phyloP scores from a whole-genome alignment of 1,139 yeast species.

The Geotrichum europaeum region DNA sequence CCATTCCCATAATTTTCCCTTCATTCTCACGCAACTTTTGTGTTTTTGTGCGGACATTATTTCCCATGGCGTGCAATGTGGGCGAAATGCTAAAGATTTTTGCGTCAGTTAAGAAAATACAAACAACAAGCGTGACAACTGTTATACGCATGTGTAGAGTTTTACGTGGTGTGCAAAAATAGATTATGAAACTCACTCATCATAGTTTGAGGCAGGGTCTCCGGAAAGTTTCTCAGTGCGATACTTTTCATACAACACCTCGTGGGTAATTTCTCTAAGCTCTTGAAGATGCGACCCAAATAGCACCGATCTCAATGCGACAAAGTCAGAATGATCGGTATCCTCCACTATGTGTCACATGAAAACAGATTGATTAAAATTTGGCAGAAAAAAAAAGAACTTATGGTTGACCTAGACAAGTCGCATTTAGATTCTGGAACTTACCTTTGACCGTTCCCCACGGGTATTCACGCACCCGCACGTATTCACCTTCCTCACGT shows the following conservation, averaged over 20 bases:
- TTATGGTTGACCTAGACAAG: neutral
- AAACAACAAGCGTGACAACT: constrained; percentile 7
- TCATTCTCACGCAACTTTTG: constrained; percentile 31
- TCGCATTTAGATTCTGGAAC: neutral
- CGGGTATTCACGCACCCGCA: constrained; percentile 83
- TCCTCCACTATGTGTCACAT: constrained; percentile 53
- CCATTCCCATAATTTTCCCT: constrained; percentile 77
- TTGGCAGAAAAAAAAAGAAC: neutral
- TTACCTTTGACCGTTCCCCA: constrained; percentile 74
- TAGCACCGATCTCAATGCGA: constrained; percentile 72
- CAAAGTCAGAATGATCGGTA: constrained; percentile 75
- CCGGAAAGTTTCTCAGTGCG: constrained; percentile 78
- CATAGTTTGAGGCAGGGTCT: constrained; percentile 17
- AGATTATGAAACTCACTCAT: constrained; percentile 5
- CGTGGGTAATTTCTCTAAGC: constrained; percentile 88
- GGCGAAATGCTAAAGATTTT: constrained; percentile 2
- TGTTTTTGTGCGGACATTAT: constrained; percentile 26
- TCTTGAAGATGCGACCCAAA: constrained; percentile 92
- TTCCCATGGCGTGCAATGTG: constrained; percentile 19
- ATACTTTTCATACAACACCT: constrained; percentile 82
- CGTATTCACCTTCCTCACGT: constrained; percentile 26
- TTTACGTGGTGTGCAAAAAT: neutral
- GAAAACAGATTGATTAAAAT: neutral
- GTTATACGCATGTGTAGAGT: neutral
- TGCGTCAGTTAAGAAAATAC: neutral